Base-by-base conservation (phyloP, 768 basidiomycete genomes). In the Pleurotus giganteus region DNA sequence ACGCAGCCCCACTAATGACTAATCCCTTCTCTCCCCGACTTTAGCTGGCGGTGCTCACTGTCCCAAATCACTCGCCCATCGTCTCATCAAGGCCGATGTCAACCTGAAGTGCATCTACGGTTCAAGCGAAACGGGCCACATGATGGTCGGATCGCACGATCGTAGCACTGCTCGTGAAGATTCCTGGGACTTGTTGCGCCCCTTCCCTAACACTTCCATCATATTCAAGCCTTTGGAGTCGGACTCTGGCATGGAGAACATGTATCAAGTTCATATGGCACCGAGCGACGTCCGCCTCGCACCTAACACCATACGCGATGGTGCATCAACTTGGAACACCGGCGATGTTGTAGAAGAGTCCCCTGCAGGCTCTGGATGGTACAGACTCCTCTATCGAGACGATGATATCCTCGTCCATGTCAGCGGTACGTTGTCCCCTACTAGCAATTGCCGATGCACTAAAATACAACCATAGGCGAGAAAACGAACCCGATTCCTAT, bases 351-450 rank as follows among this genome's bases (percentile, higher is more conserved):
- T 58, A 13, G 34, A 58, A 37, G 54, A 58, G 39, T 15, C 47
- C 3, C 54, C 54, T 11, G 31, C 29, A 9, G 57, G 54, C 15
- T 58, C 57, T 31, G 57, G 57, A 23, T 58, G 57, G 57, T 58
- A 58, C 27, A 44, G 47, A 34, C n/a, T 58, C 15, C 39, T 58
- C 13, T 58, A 56, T 47, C n/a, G 57, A 24, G 57, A 50, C 15
- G 57, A 58, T 31, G 57, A 58, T 36, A 58, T 58, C 41, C 54
- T 58, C 19, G 57, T 58, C 8, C 57, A 58, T 26, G 57, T 56
- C n/a, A 58, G 54, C 36, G 57, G 57, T 58, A 29, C 15, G 57
- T 36, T 7, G 29, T n/a, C n/a, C n/a, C n/a, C 28, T 15, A 11
- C 21, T 26, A n/a, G 12, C 11, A 9, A 8, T 6, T 4, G n/a